Percentiles rank a stretch among this genome's conserved stretches.
phyloP scores from a whole-genome alignment of 169 alveolate species.

The Plasmodium coatneyi region DNA sequence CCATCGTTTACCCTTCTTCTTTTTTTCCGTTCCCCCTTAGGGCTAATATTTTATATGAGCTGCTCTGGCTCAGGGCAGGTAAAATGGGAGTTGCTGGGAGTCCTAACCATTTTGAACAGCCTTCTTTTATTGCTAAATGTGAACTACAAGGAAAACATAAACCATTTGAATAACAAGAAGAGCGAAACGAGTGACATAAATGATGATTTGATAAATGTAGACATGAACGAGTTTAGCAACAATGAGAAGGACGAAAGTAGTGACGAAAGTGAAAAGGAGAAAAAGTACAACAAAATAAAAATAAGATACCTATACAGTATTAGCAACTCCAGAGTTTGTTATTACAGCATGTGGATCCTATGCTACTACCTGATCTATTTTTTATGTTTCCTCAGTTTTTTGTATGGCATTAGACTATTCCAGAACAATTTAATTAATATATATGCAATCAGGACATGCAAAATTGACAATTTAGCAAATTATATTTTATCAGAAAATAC shows the following conservation, averaged over 20 bases:
- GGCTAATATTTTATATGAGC: conserved; percentile 59
- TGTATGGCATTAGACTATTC: conserved; percentile 69
- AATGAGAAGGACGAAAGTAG: conserved; percentile 72
- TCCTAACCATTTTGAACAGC: conserved; percentile 39
- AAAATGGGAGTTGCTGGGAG: conserved; percentile 62
- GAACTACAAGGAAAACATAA: conserved; percentile 60
- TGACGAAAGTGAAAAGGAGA: conserved; percentile 66
- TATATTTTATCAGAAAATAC: conserved; percentile 70
- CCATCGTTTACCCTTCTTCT: neutral
- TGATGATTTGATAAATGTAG: conserved; percentile 70
- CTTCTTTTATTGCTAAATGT: conserved; percentile 40
- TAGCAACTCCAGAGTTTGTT: conserved; percentile 57
- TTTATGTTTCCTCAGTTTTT: conserved; percentile 65
- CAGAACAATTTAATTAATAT: conserved; percentile 67
- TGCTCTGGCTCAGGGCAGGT: conserved; percentile 66
- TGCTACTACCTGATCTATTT: conserved; percentile 64
- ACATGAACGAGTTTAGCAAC: conserved; percentile 68
- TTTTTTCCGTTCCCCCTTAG: conserved; percentile 17
- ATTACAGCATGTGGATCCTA: conserved; percentile 66
- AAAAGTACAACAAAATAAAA: conserved; percentile 39
- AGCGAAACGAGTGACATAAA: conserved; percentile 68
- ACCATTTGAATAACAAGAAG: conserved; percentile 39
- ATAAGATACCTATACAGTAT: conserved; percentile 45
- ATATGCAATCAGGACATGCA: conserved; percentile 71
- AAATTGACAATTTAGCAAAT: conserved; percentile 41